Evolutionary conservation across 768 basidiomycete species (phyloP).

Genomic region (Lactarius tabidus): DNA sequence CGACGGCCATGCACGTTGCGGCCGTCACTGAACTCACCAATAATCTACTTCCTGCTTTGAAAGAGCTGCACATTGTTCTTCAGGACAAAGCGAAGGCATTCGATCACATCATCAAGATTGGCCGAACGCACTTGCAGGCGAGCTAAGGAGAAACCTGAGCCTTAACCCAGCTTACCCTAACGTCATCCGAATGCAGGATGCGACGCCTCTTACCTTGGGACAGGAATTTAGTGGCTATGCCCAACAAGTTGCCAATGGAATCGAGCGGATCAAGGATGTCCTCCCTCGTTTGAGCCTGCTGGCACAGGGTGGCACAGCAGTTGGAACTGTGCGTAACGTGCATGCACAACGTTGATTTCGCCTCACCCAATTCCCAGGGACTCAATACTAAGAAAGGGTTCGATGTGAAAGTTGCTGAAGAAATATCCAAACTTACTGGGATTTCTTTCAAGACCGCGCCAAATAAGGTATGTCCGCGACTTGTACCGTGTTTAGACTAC

Average conservation of each 20-base stretch:
- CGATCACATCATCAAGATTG: conserved; percentile 94
- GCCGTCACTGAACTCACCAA: conserved; percentile 84
- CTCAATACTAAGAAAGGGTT: conserved; percentile 97
- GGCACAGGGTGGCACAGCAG: conserved; percentile 97
- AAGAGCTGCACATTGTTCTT: conserved; percentile 78
- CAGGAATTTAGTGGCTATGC: conserved; percentile 99
- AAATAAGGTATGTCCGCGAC: conserved; percentile 67
- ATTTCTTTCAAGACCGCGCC: conserved; percentile 93
- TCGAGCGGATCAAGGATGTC: conserved; percentile 74
- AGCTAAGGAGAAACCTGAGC: conserved; percentile 3
- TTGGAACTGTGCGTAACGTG: conserved; percentile 77
- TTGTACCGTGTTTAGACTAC: not conserved
- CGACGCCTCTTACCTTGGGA: conserved; percentile 94
- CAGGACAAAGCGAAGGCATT: conserved; percentile 80
- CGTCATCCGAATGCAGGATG: conserved; percentile 56
- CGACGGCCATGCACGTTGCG: conserved; percentile 98
- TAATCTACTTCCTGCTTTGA: conserved; percentile 79
- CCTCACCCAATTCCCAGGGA: conserved; percentile 50
- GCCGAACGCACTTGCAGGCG: conserved; percentile 91
- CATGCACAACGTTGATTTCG: not conserved
- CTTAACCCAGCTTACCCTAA: not conserved
- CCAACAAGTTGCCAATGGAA: conserved; percentile 87
- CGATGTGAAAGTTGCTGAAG: conserved; percentile 88
- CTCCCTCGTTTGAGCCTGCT: conserved; percentile 84
- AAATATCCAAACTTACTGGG: conserved; percentile 89